Base-by-base conservation (phyloP, 2,329 filamentous ascomycete species). In the Clonostachys solani region DNA sequence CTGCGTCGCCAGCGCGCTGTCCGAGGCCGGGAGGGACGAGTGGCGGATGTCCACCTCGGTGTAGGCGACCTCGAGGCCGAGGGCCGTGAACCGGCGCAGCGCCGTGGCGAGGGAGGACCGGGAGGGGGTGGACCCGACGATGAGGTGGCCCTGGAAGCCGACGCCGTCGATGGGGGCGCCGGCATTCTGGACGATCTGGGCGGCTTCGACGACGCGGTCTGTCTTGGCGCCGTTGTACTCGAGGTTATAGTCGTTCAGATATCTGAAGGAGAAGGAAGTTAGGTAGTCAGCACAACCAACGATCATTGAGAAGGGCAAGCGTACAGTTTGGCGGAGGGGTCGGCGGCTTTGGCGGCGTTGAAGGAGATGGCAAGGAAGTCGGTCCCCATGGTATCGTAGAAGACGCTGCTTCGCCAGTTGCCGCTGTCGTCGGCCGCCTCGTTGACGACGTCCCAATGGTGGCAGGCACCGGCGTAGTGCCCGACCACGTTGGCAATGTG, bases 21-120 rank as follows among this genome's bases (percentile, higher is more conserved):
- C 56, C 5, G 63, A 69, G 5, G 73, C 60, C 0, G 80, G 77
- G 12, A 81, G 59, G 6, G 56, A 58, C 2, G 60, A 57, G 47
- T 76, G 72, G 23, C 80, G 69, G 50, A 84, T 77, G 57, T 85
- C 81, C 18, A 84, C 65, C 65, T 85, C 81, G 2, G 81, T 84
- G 58, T 81, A 72, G 7, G 79, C 78, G 5, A 83, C 75, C 49
- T 85, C 80, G 6, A 81, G 62, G 6, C 71, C 72, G 3, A 78
- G 69, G 2, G 67, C 63, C 3, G 71, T 69, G 65, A 80, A 84
- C 38, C 72, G 65, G 44, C 66, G 57, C 45, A 83, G 74, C 12
- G 72, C 70, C 1, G 67, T 64, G 33, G 66, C 64, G 41, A 77
- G 68, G 12, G 65, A 62, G 36, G 65, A 62, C 51, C 73, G 69